phyloP scores from a whole-genome alignment of 768 basidiomycete genomes.

The Thelephora ganbajun region DNA sequence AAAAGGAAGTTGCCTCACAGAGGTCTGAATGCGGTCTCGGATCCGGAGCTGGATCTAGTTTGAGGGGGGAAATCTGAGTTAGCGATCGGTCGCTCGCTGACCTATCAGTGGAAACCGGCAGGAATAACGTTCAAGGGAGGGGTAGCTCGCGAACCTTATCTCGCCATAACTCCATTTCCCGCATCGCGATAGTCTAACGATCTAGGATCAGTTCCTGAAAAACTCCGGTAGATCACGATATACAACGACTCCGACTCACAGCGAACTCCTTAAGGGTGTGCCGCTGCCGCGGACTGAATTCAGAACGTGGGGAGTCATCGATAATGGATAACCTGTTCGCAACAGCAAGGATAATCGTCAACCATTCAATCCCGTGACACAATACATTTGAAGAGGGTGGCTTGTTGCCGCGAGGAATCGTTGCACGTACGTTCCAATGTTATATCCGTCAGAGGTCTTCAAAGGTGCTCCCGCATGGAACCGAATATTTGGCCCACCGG shows the following conservation, averaged over 20 bases:
- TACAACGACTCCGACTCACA: constrained; percentile 10
- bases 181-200: constrained; percentile 68
- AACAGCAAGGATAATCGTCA: neutral
- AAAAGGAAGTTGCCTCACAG: constrained; percentile 30
- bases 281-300: constrained; percentile 79
- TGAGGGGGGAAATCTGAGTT: neutral
- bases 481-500: constrained; percentile 49
- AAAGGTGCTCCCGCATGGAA: constrained; percentile 92
- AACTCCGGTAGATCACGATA: neutral
- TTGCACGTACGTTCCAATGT: constrained; percentile 61
- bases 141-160: constrained; percentile 50
- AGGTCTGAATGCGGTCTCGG: constrained; percentile 83
- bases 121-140: no score
- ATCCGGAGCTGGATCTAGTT: constrained; percentile 75
- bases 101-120: no score
- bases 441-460: constrained; percentile 79
- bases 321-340: constrained; percentile 60
- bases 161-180: constrained; percentile 91
- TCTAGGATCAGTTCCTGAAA: neutral
- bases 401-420: no score
- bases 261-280: constrained; percentile 94
- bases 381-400: no score
- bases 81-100: neutral
- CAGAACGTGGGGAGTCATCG: constrained; percentile 68
- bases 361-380: neutral